A percentile compares a stretch with the other conserved stretches of the same genome.
phyloP scores from a whole-genome alignment of 2,329 filamentous ascomycete species.

The Sordariomycetes sp. region DNA sequence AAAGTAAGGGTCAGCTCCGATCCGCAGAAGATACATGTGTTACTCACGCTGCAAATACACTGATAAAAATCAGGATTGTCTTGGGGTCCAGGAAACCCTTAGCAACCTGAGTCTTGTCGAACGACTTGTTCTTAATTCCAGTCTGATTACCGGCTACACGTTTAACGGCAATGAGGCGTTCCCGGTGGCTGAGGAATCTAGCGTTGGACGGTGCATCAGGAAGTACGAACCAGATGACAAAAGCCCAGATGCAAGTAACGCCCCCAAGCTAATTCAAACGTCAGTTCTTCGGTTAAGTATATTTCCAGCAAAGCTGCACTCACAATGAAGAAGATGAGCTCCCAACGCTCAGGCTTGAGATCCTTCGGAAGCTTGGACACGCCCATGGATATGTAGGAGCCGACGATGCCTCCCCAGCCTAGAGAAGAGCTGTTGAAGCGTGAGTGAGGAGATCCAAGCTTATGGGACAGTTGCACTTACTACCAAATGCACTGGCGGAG shows the following conservation, averaged over 20 bases:
- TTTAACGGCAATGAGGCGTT: conserved; percentile 18
- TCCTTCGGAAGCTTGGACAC: conserved; percentile 15
- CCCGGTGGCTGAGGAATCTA: conserved; percentile 16
- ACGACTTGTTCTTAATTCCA: conserved; percentile 22
- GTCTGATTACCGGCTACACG: conserved; percentile 20
- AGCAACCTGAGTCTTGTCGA: conserved; percentile 16
- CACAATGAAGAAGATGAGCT: conserved; percentile 19
- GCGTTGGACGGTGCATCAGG: conserved; percentile 21
- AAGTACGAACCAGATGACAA: conserved; percentile 18
- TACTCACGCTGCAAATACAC: conserved; percentile 4
- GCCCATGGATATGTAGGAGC: conserved; percentile 23
- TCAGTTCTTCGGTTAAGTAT: no score
- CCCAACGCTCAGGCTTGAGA: conserved; percentile 7
- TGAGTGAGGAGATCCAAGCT: no score
- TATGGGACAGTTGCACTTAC: no score
- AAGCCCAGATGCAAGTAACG: conserved; percentile 19
- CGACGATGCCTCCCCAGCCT: conserved; percentile 18
- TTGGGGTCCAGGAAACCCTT: conserved; percentile 19
- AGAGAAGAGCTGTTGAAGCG: conserved; percentile 11
- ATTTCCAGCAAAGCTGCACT: no score
- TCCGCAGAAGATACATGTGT: neutral
- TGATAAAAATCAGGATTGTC: conserved; percentile 10
- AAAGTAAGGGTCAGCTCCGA: neutral
- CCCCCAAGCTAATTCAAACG: conserved; percentile 17
- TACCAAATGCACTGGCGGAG: conserved; percentile 25